Evolutionary conservation across 106 monocot species (phyloP).

Genomic region (Dendrobium officinale): DNA sequence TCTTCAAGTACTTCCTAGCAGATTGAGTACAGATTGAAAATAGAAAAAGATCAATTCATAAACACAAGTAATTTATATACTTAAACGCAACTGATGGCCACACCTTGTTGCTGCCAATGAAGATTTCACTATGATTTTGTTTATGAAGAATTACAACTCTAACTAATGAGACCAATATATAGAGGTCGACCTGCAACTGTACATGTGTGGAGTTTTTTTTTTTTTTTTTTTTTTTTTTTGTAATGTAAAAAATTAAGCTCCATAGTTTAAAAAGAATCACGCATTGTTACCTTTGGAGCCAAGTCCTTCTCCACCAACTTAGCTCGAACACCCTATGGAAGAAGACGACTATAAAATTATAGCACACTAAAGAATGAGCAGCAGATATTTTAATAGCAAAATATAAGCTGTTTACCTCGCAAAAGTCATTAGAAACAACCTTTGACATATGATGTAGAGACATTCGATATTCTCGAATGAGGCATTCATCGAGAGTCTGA

Average conservation of each 20-base stretch:
- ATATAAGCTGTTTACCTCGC: constrained; percentile 43
- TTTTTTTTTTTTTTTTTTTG: no score
- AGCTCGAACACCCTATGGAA: constrained; percentile 72
- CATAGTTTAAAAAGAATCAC: background rate
- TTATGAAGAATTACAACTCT: background rate
- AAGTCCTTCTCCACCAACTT: constrained; percentile 68
- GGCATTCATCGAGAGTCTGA: constrained; percentile 88
- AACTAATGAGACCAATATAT: background rate
- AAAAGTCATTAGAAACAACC: constrained; percentile 54
- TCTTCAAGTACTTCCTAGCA: no score
- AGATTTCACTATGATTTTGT: background rate
- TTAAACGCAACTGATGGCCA: background rate
- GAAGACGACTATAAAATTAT: background rate
- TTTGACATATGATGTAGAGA: constrained; percentile 78
- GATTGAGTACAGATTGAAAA: no score
- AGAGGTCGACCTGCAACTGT: background rate
- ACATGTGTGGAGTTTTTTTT: no score
- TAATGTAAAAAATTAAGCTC: background rate
- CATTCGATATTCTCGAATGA: constrained; percentile 89
- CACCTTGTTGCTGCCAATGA: background rate
- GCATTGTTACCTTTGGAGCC: constrained; percentile 70
- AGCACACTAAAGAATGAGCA: background rate
- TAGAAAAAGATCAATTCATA: no score
- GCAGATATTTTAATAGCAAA: background rate
- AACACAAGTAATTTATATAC: background rate